Evolutionary conservation across 1,284 basidiomycete genomes (phyloP).

Genomic region (Porodaedalea pini): DNA sequence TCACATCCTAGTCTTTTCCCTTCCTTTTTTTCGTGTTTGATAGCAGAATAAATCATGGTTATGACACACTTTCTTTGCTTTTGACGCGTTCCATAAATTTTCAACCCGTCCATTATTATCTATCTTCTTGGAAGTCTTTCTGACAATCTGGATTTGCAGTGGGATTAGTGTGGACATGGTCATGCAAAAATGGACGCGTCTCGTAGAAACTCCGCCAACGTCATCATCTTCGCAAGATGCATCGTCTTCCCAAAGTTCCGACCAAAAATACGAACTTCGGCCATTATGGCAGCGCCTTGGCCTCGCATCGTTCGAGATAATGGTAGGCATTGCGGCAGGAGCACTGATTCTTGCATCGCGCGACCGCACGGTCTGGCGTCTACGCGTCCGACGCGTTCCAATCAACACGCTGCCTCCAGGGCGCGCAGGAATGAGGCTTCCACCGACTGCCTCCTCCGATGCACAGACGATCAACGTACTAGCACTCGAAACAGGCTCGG

Average conservation of each 20-base stretch:
- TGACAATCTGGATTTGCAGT: background rate
- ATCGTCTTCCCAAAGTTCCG: background rate
- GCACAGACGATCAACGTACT: constrained; percentile 9
- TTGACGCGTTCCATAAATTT: no score
- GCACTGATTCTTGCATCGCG: constrained; percentile 17
- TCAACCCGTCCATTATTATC: no score
- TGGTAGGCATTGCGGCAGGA: constrained; percentile 11
- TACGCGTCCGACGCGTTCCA: constrained; percentile 8
- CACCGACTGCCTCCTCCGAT: background rate
- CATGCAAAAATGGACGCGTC: constrained; percentile 17
- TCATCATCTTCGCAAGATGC: background rate
- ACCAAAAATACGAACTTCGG: constrained; percentile 11
- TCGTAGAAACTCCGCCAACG: background rate
- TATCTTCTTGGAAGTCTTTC: background rate
- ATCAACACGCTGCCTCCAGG: background rate
- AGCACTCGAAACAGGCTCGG: constrained; percentile 16
- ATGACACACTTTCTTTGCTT: no score
- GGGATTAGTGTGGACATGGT: constrained; percentile 18
- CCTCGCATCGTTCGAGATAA: constrained; percentile 5
- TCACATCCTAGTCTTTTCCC: no score
- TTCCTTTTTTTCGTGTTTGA: background rate
- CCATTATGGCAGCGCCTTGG: constrained; percentile 20
- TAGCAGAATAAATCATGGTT: background rate
- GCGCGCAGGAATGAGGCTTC: constrained; percentile 2
- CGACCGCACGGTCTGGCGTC: constrained; percentile 19